phyloP scores from a whole-genome alignment of 129 eudicot species.

The Pseudognaphalium luteoalbum region DNA sequence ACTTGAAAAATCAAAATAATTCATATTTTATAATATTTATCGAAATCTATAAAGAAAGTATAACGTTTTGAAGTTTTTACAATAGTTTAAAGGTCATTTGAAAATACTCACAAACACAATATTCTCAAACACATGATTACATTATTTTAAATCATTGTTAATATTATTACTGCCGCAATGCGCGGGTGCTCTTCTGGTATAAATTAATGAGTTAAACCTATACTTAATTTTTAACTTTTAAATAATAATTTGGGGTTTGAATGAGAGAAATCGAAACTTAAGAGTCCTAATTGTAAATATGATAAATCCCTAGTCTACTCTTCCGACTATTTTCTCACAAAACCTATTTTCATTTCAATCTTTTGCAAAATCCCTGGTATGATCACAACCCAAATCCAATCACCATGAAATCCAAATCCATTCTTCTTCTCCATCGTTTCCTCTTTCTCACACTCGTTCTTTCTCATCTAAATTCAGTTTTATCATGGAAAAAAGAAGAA shows the following conservation, averaged over 20 bases:
- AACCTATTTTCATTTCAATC: slow-evolving; percentile 2
- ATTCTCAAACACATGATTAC: too few species aligned
- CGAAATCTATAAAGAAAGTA: too few species aligned
- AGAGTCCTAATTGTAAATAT: slow-evolving; percentile 14
- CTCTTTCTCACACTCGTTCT: slow-evolving; percentile 32
- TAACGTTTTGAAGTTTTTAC: too few species aligned
- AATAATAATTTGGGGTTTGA: slow-evolving; percentile 7
- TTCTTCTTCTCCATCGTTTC: slow-evolving; percentile 22
- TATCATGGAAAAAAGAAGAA: slow-evolving; percentile 93
- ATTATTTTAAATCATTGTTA: too few species aligned
- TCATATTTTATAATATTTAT: too few species aligned
- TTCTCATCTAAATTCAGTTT: slow-evolving; percentile 34
- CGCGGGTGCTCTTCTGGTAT: too few species aligned
- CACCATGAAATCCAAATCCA: slow-evolving; percentile 21
- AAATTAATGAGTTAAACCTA: too few species aligned
- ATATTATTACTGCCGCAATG: too few species aligned
- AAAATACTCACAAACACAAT: too few species aligned
- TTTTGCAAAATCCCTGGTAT: slow-evolving; percentile 13
- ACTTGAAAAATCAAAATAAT: too few species aligned
- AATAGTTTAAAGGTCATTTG: too few species aligned
- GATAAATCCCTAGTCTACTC: slow-evolving; percentile 22
- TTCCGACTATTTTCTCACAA: slow-evolving; percentile 11
- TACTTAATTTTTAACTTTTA: too few species aligned
- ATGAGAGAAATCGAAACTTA: background rate
- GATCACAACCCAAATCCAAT: slow-evolving; percentile 23